Base-by-base conservation (phyloP, 768 basidiomycete genomes). In the Lactarius sp. region DNA sequence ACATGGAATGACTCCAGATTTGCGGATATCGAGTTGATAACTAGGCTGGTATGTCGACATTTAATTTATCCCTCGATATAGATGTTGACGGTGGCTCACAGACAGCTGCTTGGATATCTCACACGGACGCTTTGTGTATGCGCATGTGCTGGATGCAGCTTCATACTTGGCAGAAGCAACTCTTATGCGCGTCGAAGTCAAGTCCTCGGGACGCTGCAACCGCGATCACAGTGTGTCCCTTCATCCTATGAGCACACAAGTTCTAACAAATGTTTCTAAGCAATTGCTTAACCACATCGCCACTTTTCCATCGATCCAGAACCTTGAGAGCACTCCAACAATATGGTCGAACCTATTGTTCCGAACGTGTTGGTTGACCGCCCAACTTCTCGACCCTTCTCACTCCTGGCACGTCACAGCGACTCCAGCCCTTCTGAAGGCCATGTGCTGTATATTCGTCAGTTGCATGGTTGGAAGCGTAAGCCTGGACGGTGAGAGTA, bases 1-100 rank as follows among this genome's bases (percentile, higher is more conserved):
- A 72, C 79, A 7, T 90, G 87, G 85, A 71, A 74, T 52, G 87
- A 88, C 68, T 75, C 76, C 62, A 78, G 82, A 22, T 70, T 75
- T 44, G 76, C 79, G 34, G 73, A 83, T 41, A 74, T 79, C 2
- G 85, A 86, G 58, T 74, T 74, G 34, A 75, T 87, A 52, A 72
- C 77, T 5, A 70, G 71, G 52, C 68, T 86, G 63, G 88, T 87
- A 68, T 68, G 80, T 70, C 34, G 20, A 50, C 16, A 37, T 42
- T 41, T 16, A 39, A 5, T 52, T 31, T 12, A 18, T 36, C 20
- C 47, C 41, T 54, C 6, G 9, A 44, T 31, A 37, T 49, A 34
- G 9, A 10, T 59, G 44, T 56, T 57, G 52, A 49, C 13, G 2
- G 7, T 27, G 27, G 12, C 14, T 66, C 37, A 64, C 60, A 86